Evolutionary conservation across 2,329 filamentous ascomycete genomes (phyloP), one percentile per base, ranked within the genome.

Genomic region (Apiospora phragmitis): DNA sequence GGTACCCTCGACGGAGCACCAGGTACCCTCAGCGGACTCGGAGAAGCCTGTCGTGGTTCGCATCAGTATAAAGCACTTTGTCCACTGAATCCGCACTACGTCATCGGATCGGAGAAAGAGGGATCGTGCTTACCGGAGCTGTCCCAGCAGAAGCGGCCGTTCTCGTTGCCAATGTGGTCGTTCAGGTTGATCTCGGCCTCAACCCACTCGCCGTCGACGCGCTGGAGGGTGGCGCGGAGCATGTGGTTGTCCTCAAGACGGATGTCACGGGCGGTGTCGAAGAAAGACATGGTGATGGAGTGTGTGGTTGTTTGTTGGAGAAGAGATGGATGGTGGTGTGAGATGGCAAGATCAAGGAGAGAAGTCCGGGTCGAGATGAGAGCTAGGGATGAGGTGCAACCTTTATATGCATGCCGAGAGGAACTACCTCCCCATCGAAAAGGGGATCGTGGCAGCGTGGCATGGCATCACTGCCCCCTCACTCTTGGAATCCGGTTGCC

Each of bases 131-230:
- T 73, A 74, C 71, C 70, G 35, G 70, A 43, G 47, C 73, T 71
- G 67, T 72, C 71, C 74, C 74, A 74, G n/a, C 71, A 66, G 66
- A 75, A 75, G 65, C 68, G 68, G 21, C 74, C 87, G 71, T 88
- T 76, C 68, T 83, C 73, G 80, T 89, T 89, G 45, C 87, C 87
- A 67, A 89, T 80, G 75, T 79, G 76, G 2, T 80, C 67, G 79
- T 89, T 84, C 71, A 89, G 83, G 76, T 89, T 80, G 68, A 88
- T 76, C 76, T 83, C 79, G 16, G 82, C 76, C 32, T 88, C 83
- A 35, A 82, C 75, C 68, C 76, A 78, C 0, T 87, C 82, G 55
- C 85, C 86, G 7, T 85, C 77, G 3, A 71, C 80, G 68, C 81
- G 81, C 68, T 69, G 70, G 66, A 86, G 83, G 65, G 77, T 73